Evolutionary conservation across 176 grass and related monocot species (phyloP), one percentile per base, ranked within the genome.

Genomic region (Triticum turgidum): DNA sequence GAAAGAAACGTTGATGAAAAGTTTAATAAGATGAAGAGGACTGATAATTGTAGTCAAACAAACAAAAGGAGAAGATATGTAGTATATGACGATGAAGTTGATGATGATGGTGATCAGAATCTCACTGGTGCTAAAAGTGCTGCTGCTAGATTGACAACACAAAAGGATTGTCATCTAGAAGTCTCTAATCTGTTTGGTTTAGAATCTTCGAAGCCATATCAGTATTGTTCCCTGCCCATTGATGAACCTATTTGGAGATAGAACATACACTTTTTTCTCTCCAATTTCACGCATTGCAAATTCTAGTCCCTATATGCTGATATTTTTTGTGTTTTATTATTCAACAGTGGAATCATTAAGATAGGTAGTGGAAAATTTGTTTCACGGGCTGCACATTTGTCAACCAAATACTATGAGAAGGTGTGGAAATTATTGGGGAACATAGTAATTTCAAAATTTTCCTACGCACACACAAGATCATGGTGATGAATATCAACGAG

Each of bases 301-400:
- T 65, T 59, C 8, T 71, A 1, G 79, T 63, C 6, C 47, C 6
- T 30, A 11, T 20, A 47, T 73, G 25, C 29, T 74, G 35, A 90
- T 79, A 7, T 58, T 78, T 38, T 76, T 3, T 2, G 51, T 56
- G 51, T 69, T 89, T 63, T 21, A 80, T 89, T 62, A 20, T 86
- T 89, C 34, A 52, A 69, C 34, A 98, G 95, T 7, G 95, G 95
- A 62, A 87, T 34, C 44, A 86, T 98, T 59, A 86, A 86, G 73
- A 86, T 83, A 37, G 24, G 81, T 14, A n/a, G 38, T 18, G 32
- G 65, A 11, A 7, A 64, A 25, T 85, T 83, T 80, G 54, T 90
- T 52, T 84, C 87, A 3, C 35, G 93, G n/a, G 58, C 52, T 80
- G 93, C 83, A 77, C 89, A 89, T 80, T 22, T 92, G 9, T 95